Evolutionary conservation across 2,329 filamentous ascomycete species (phyloP).

Genomic region (Penicillium crustosum): DNA sequence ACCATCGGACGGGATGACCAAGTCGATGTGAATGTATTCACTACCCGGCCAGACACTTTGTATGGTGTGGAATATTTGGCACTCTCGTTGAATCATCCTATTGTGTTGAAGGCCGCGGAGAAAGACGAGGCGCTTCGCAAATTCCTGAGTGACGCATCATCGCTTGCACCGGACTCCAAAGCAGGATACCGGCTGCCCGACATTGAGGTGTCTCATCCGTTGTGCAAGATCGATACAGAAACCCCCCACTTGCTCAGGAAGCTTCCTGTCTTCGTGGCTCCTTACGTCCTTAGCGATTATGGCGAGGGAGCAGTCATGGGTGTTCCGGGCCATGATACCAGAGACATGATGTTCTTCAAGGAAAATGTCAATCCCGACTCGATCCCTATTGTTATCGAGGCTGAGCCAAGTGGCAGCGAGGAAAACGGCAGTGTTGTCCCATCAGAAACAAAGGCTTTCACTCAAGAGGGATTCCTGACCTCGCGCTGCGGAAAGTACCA

Average conservation of each 20-base stretch:
- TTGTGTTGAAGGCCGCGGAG: conserved; percentile 63
- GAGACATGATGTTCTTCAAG: conserved; percentile 79
- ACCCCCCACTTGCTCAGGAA: conserved; percentile 38
- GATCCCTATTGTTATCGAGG: conserved; percentile 61
- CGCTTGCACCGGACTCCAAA: conserved; percentile 57
- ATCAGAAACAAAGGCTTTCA: conserved; percentile 56
- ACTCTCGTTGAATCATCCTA: conserved; percentile 69
- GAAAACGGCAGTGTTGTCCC: conserved; percentile 21
- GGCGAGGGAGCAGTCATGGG: conserved; percentile 90
- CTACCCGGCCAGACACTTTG: conserved; percentile 82
- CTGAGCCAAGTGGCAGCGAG: conserved; percentile 37
- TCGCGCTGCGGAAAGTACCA: conserved; percentile 64
- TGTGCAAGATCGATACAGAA: conserved; percentile 57
- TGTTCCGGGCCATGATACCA: conserved; percentile 78
- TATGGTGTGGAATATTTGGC: conserved; percentile 84
- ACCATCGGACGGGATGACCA: conserved; percentile 34
- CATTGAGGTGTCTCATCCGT: conserved; percentile 64
- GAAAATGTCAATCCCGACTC: conserved; percentile 62
- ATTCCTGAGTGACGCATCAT: conserved; percentile 61
- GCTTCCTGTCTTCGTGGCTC: conserved; percentile 75
- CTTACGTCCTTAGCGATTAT: conserved; percentile 82
- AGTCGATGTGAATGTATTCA: conserved; percentile 69
- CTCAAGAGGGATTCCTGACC: conserved; percentile 67
- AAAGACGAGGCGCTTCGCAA: conserved; percentile 61
- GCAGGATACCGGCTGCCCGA: conserved; percentile 66